Evolutionary conservation across 768 basidiomycete species (phyloP).

Genomic region (Naganishia vaughanmartiniae): DNA sequence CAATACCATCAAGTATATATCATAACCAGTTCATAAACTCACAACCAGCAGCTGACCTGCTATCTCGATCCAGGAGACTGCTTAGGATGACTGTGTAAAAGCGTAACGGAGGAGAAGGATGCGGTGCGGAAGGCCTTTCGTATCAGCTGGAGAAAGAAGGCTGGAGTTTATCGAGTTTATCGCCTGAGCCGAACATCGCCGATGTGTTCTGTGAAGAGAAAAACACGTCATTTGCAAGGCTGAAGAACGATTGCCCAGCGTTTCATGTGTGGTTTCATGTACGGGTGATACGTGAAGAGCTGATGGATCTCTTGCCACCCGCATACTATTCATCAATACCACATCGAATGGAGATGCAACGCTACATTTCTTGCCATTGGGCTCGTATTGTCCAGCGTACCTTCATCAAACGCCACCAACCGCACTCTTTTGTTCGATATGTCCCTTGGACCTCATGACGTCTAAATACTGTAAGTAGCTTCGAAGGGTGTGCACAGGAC

Average conservation of each 20-base stretch:
- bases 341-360: too few species aligned
- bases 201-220: background rate
- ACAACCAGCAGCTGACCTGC: background rate
- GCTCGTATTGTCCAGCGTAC: too few species aligned
- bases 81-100: background rate
- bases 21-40: background rate
- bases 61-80: background rate
- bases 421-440: too few species aligned
- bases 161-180: background rate
- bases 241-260: background rate
- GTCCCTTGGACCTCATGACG: too few species aligned
- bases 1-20: constrained; percentile 1
- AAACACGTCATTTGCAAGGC: background rate
- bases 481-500: too few species aligned
- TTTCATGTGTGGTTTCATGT: background rate
- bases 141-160: too few species aligned
- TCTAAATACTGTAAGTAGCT: too few species aligned
- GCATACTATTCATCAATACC: too few species aligned
- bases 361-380: too few species aligned
- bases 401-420: too few species aligned
- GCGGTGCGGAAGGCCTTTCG: constrained; percentile 4
- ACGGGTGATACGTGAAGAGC: too few species aligned
- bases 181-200: constrained; percentile 3
- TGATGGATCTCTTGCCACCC: too few species aligned
- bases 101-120: background rate